phyloP scores from a whole-genome alignment of 1,284 basidiomycete genomes.

The Microbotryum lychnidis-dioicae region DNA sequence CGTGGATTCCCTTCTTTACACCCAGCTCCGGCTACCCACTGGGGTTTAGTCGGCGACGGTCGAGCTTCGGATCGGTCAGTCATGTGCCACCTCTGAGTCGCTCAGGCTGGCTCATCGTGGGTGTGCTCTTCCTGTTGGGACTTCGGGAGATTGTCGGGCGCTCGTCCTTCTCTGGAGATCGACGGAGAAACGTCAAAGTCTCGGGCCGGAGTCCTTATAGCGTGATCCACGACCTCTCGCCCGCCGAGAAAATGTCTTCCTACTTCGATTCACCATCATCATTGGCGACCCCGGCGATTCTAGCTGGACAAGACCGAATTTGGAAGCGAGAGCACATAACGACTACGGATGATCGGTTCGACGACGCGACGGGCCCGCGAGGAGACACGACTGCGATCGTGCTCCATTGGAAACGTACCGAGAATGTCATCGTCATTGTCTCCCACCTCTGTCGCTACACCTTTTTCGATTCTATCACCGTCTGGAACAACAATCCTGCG shows the following conservation, averaged over 20 bases:
- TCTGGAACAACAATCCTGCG: conserved; percentile 36
- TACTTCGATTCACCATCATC: background rate
- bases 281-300: background rate
- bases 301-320: background rate
- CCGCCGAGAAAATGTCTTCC: background rate
- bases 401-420: conserved; percentile 33
- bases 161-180: background rate
- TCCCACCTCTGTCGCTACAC: conserved; percentile 29
- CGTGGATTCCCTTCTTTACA: too few relatives aligned
- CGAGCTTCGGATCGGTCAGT: too few relatives aligned
- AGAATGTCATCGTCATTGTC: conserved; percentile 30
- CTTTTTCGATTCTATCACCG: conserved; percentile 26
- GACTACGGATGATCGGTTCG: background rate
- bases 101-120: background rate
- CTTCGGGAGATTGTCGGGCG: conserved; percentile 3
- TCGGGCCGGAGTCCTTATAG: conserved; percentile 6
- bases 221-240: conserved; percentile 2
- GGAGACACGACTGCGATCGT: conserved; percentile 31
- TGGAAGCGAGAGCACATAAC: conserved; percentile 1
- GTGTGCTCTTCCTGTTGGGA: conserved; percentile 10
- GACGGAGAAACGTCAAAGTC: background rate
- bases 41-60: too few relatives aligned
- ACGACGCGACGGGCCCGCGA: background rate
- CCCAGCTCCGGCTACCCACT: too few relatives aligned
- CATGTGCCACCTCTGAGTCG: background rate